phyloP scores from a whole-genome alignment of 345 rosid species.

The Euphorbia tirucalli region DNA sequence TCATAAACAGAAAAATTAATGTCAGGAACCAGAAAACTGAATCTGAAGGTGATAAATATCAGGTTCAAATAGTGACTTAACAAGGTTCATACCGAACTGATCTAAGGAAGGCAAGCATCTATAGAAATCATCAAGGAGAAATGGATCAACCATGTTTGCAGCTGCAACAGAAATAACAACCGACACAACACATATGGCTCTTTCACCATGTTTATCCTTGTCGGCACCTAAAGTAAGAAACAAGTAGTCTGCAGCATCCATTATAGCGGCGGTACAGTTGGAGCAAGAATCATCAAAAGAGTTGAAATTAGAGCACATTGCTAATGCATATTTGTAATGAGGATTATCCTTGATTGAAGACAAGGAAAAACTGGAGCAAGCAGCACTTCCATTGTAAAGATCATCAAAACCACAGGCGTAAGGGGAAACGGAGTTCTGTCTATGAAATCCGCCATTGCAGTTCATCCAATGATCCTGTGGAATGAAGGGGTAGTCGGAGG shows the following conservation, averaged over 20 bases:
- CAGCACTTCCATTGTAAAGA: constrained; percentile 25
- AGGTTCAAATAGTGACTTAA: neutral
- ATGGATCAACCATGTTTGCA: constrained; percentile 9
- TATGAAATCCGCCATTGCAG: constrained; percentile 22
- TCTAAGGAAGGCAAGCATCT: constrained; percentile 45
- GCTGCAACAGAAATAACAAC: constrained; percentile 42
- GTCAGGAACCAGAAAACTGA: neutral
- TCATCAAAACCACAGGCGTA: constrained; percentile 34
- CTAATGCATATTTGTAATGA: constrained; percentile 14
- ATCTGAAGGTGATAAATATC: neutral
- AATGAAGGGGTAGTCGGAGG: constrained; percentile 26
- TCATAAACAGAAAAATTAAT: constrained; percentile 8
- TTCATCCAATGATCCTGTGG: constrained; percentile 29
- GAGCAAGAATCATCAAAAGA: constrained; percentile 26
- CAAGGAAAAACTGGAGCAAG: constrained; percentile 34
- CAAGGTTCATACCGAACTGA: constrained; percentile 30
- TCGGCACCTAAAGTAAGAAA: neutral
- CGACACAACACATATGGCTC: constrained; percentile 34
- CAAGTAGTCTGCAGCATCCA: neutral
- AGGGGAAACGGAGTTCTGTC: constrained; percentile 24
- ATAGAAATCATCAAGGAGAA: constrained; percentile 33
- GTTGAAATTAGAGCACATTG: constrained; percentile 33
- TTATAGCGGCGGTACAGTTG: constrained; percentile 30
- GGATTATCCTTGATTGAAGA: constrained; percentile 15
- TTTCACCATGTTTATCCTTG: constrained; percentile 4